Percentiles rank a stretch among this genome's conserved stretches.
Conservation (phyloP, 1,284 basidiomycete species). For the Trichosporon sp. region DNA sequence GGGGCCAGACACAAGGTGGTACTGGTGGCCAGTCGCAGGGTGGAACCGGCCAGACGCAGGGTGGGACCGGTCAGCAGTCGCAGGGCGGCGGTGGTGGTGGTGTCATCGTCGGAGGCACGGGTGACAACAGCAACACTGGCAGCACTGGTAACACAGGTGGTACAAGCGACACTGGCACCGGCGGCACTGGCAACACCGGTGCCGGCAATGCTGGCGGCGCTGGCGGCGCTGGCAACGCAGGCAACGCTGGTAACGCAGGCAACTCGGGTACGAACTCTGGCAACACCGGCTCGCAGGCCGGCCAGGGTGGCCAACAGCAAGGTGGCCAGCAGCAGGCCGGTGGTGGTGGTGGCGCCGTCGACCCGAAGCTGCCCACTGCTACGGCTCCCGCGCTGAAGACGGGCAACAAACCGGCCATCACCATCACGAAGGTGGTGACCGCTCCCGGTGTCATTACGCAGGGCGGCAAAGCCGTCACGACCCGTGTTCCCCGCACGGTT, state of each 20-base stretch:
- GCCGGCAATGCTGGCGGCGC: no score
- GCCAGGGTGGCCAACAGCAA: neutral
- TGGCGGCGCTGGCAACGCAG: no score
- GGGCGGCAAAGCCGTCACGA: neutral
- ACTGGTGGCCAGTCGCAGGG: neutral
- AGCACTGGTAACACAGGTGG: neutral
- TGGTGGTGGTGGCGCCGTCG: neutral
- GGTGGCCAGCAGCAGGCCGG: neutral
- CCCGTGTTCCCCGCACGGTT: neutral
- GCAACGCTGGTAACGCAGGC: neutral
- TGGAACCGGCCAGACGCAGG: neutral
- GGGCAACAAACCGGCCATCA: neutral
- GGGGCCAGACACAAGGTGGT: neutral
- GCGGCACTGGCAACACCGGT: neutral
- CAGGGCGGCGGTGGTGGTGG: neutral
- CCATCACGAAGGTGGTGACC: neutral
- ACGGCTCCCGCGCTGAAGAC: neutral
- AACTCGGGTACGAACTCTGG: neutral
- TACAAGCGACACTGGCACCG: neutral
- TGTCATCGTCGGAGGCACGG: neutral
- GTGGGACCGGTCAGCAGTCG: no score
- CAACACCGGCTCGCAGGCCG: neutral
- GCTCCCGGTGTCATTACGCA: neutral
- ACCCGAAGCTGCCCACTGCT: neutral
- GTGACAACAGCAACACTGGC: neutral